Percentiles rank a stretch among this genome's conserved stretches.
These are phyloP conservation scores for Cladophialophora psammophila DNA, from an alignment of 2,329 filamentous ascomycete genomes.

Conservation along the genomic window DNA sequence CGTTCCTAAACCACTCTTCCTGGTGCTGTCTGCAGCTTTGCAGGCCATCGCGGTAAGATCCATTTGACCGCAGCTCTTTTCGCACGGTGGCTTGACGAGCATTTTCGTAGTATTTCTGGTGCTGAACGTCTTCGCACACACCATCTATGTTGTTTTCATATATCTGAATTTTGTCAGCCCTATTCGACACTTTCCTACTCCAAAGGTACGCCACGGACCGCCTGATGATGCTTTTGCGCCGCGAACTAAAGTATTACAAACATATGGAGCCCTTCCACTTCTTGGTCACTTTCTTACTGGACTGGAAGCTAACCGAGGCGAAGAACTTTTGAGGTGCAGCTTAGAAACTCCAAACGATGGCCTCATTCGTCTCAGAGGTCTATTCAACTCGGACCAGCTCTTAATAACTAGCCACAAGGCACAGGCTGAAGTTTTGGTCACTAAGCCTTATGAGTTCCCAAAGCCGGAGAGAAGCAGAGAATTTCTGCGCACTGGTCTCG, in stretches of 20 bases:
- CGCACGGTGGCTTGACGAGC: not conserved
- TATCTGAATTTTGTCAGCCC: constrained; percentile 67
- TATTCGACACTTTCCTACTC: constrained; percentile 62
- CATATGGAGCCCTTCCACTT: constrained; percentile 46
- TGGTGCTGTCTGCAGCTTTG: not conserved
- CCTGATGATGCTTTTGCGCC: not conserved
- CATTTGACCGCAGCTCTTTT: not conserved
- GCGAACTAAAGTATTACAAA: not conserved
- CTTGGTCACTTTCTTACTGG: constrained; percentile 53
- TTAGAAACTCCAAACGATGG: constrained; percentile 70
- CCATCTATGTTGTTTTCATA: constrained; percentile 53
- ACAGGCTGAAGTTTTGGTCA: constrained; percentile 72
- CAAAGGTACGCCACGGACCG: constrained; percentile 49
- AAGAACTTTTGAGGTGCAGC: constrained; percentile 56
- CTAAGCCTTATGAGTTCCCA: constrained; percentile 71
- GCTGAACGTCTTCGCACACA: constrained; percentile 32
- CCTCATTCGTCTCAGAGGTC: constrained; percentile 69
- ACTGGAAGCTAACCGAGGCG: constrained; percentile 48
- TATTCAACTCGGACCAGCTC: constrained; percentile 71
- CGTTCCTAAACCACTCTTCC: constrained; percentile 5
- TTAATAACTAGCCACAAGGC: constrained; percentile 67
- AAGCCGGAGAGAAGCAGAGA: constrained; percentile 63
- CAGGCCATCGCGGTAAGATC: constrained; percentile 2
- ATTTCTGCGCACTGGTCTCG: constrained; percentile 47
- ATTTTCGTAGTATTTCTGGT: not conserved